Evolutionary conservation across 768 basidiomycete species (phyloP).

Genomic region (Russula olivacea): DNA sequence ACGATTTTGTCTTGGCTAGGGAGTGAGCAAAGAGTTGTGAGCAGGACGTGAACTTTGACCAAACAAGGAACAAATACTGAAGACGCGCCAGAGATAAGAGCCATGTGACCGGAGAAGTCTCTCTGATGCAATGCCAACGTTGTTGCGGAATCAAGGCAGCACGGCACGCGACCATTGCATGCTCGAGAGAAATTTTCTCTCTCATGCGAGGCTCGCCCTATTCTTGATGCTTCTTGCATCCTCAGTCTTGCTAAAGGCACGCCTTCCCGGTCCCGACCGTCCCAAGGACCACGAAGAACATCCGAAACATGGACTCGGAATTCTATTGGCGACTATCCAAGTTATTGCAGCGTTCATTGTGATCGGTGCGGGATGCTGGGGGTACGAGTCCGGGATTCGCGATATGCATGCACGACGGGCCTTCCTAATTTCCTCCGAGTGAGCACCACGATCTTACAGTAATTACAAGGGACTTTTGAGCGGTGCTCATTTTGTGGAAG

Average conservation of each 20-base stretch:
- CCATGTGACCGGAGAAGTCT: slow-evolving; percentile 4
- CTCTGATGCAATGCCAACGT: slow-evolving; percentile 23
- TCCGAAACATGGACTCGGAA: slow-evolving; percentile 30
- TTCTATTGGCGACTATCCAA: slow-evolving; percentile 51
- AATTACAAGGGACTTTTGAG: background rate
- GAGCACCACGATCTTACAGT: slow-evolving; percentile 30
- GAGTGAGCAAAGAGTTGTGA: too few species aligned
- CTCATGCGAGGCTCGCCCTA: slow-evolving; percentile 61
- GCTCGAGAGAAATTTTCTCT: slow-evolving; percentile 70
- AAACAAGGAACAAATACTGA: slow-evolving; percentile 16
- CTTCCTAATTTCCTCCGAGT: slow-evolving; percentile 56
- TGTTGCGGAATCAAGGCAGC: slow-evolving; percentile 32
- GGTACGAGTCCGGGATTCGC: slow-evolving; percentile 53
- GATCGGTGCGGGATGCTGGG: slow-evolving; percentile 56
- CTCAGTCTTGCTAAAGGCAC: slow-evolving; percentile 55
- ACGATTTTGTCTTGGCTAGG: too few species aligned
- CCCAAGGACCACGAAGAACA: slow-evolving; percentile 25
- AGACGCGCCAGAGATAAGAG: background rate
- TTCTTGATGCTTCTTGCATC: slow-evolving; percentile 58
- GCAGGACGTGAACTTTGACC: slow-evolving; percentile 12
- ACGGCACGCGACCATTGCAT: slow-evolving; percentile 71
- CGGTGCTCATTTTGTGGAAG: slow-evolving; percentile 20
- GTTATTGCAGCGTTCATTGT: slow-evolving; percentile 48
- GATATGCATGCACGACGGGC: slow-evolving; percentile 55
- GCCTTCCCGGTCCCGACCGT: slow-evolving; percentile 38